Evolutionary conservation across 192 early-diverging fungal species (phyloP), one percentile per base, ranked within the genome.

Genomic region (Chytriomyces sp.): DNA sequence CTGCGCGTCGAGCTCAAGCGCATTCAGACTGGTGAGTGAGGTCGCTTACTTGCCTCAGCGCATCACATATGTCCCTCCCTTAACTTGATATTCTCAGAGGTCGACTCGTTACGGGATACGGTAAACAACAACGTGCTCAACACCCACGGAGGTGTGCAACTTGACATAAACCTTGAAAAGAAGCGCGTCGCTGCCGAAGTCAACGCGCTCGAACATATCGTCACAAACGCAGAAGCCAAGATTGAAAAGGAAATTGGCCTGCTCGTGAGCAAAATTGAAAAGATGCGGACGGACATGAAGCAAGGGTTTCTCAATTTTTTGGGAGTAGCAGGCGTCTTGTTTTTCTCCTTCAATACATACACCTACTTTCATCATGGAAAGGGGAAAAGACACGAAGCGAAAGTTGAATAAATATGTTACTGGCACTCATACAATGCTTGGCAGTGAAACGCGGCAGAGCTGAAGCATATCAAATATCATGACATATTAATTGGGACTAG

Each of bases 161-260:
- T 97, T 63, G 95, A 97, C 62, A 78, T 95, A 72, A 94, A 92
- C 64, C 73, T 97, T 75, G 95, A 97, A 69, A 97, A 95, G 77
- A 92, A 93, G 12, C 64, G 95, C 12, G 92, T 94, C 26, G 82
- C 91, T 22, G 90, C 93, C 68, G 93, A 94, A 81, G 80, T 91
- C 28, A 87, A 85, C 32, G 82, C 62, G 32, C 58, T 83, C 53
- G 68, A 57, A 25, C 63, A 73, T 7, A 30, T 75, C 49, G 74
- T 83, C 10, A 22, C 28, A 12, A 64, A 74, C 38, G 76, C 78
- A 2, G 80, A 78, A 56, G 64, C 26, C 55, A 52, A 75, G 37
- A 82, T 82, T 65, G 80, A 78, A 65, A 22, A 56, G 30, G 76
- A 77, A 52, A 80, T 82, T 64, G 78, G 72, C 6, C 10, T 12